phyloP scores from a whole-genome alignment of 768 basidiomycete genomes.

The Boletus vinaceobasis region DNA sequence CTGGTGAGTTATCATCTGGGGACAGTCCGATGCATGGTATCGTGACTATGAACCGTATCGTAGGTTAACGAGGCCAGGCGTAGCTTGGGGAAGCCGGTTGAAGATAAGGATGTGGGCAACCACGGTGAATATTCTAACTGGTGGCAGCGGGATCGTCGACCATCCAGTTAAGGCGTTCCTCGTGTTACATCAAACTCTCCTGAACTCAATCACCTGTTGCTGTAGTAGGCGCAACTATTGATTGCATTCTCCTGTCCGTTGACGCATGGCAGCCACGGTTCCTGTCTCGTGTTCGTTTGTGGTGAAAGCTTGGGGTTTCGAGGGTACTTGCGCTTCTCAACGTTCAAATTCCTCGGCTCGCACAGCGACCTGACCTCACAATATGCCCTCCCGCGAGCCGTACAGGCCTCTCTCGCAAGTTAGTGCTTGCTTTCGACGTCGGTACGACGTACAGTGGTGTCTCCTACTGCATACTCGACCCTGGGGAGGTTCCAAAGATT shows the following conservation, averaged over 20 bases:
- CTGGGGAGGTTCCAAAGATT: constrained; percentile 33
- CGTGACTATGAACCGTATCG: no score
- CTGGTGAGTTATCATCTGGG: neutral
- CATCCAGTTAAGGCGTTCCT: neutral
- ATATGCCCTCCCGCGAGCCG: constrained; percentile 28
- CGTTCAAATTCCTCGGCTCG: neutral
- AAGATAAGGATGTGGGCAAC: neutral
- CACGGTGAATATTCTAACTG: neutral
- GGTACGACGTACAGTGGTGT: constrained; percentile 44
- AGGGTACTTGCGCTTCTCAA: neutral
- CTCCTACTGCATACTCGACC: constrained; percentile 35
- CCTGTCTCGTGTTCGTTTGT: neutral
- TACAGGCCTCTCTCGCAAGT: constrained; percentile 38
- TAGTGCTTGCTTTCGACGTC: constrained; percentile 43
- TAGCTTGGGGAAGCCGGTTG: neutral
- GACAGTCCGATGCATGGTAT: neutral
- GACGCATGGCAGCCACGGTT: neutral
- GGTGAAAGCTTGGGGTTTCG: neutral
- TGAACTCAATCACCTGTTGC: neutral
- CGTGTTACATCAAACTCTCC: neutral
- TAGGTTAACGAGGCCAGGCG: neutral
- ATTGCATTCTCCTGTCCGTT: neutral
- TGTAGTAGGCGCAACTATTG: neutral
- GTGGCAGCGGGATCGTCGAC: neutral
- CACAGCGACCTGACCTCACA: neutral